phyloP scores from a whole-genome alignment of 352 stramenopile genomes.

The Phytophthora nicotianae region DNA sequence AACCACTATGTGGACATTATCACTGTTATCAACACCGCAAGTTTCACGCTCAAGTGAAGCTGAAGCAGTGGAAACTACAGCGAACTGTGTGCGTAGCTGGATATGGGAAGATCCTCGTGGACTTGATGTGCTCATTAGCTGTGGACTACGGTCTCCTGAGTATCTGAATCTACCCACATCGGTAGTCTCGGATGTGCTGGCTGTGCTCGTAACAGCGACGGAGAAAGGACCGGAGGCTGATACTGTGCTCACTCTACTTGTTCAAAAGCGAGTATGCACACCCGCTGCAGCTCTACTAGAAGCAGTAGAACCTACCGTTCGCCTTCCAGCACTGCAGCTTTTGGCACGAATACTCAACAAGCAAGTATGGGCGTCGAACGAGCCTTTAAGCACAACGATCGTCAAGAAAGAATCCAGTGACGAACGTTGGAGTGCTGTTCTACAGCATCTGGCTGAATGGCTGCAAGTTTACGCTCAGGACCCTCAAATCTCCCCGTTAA shows the following conservation, averaged over 20 bases:
- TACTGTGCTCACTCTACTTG: slow-evolving; percentile 28
- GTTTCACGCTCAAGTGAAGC: background rate
- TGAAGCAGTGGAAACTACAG: slow-evolving; percentile 13
- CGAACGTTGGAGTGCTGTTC: slow-evolving; percentile 46
- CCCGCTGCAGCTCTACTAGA: slow-evolving; percentile 49
- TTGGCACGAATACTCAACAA: slow-evolving; percentile 47
- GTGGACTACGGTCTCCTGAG: slow-evolving; percentile 39
- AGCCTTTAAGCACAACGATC: background rate
- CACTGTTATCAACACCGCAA: slow-evolving; percentile 42
- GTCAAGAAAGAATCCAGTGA: slow-evolving; percentile 10
- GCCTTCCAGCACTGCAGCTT: slow-evolving; percentile 48
- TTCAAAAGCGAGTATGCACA: slow-evolving; percentile 50
- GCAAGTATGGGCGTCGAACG: slow-evolving; percentile 17
- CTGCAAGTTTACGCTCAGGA: slow-evolving; percentile 74
- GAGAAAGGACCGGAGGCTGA: slow-evolving; percentile 19
- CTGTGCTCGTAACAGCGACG: slow-evolving; percentile 39
- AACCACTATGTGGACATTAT: slow-evolving; percentile 50
- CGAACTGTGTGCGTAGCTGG: slow-evolving; percentile 30
- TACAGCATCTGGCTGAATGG: slow-evolving; percentile 69
- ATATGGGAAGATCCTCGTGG: slow-evolving; percentile 35
- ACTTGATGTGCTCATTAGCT: slow-evolving; percentile 45
- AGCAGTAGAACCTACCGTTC: slow-evolving; percentile 56
- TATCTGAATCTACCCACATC: slow-evolving; percentile 35
- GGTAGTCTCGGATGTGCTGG: slow-evolving; percentile 49
- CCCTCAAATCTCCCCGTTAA: slow-evolving; percentile 32